Evolutionary conservation across 1,139 yeast species (phyloP).

Genomic region (Yarrowia galli): DNA sequence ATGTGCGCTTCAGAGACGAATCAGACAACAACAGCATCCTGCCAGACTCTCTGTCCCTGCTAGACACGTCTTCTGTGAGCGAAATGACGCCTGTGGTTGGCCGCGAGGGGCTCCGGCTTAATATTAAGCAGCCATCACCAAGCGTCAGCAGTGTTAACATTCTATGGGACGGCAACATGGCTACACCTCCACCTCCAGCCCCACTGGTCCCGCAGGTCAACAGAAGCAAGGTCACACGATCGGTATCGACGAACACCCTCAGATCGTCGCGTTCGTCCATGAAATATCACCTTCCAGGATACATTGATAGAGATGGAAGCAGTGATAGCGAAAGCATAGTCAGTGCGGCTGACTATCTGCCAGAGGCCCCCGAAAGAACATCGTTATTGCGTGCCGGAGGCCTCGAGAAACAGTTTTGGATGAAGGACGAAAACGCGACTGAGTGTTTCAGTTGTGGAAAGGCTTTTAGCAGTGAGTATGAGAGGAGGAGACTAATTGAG

Average conservation of each 20-base stretch:
- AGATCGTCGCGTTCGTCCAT: slow-evolving; percentile 41
- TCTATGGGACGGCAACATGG: slow-evolving; percentile 33
- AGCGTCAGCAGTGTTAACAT: slow-evolving; percentile 33
- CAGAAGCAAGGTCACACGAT: slow-evolving; percentile 20
- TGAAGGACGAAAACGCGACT: slow-evolving; percentile 86
- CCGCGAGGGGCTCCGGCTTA: slow-evolving; percentile 9
- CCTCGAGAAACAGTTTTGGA: slow-evolving; percentile 74
- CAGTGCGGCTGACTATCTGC: slow-evolving; percentile 43
- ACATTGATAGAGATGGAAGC: slow-evolving; percentile 46
- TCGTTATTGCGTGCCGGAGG: slow-evolving; percentile 46
- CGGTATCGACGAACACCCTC: slow-evolving; percentile 36
- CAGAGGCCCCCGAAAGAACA: slow-evolving; percentile 43
- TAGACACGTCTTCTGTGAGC: slow-evolving; percentile 24
- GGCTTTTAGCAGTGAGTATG: slow-evolving; percentile 59
- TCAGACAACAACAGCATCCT: slow-evolving; percentile 11
- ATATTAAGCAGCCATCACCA: slow-evolving; percentile 23
- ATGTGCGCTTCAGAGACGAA: slow-evolving; percentile 23
- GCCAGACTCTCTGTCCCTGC: slow-evolving; percentile 14
- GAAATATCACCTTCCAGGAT: slow-evolving; percentile 46
- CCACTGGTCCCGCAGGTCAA: slow-evolving; percentile 24
- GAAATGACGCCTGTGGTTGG: slow-evolving; percentile 16
- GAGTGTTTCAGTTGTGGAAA: slow-evolving; percentile 82
- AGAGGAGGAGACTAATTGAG: not conserved
- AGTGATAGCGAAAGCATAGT: slow-evolving; percentile 48
- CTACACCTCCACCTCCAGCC: slow-evolving; percentile 21